Evolutionary conservation across 2,329 filamentous ascomycete genomes (phyloP).

Genomic region (Trichophyton schoenleinii): DNA sequence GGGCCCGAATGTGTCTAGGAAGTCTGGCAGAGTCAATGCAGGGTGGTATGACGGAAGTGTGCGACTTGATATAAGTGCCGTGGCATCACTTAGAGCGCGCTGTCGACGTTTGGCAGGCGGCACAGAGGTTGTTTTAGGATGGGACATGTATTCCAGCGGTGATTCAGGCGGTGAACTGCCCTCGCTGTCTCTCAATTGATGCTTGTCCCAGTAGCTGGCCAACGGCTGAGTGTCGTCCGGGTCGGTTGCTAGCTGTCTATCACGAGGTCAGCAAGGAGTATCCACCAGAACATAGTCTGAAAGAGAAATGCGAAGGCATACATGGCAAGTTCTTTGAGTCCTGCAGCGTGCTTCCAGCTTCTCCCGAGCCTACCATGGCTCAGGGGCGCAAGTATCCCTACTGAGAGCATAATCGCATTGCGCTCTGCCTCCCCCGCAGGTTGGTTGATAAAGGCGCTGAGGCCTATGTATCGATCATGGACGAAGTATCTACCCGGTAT

Average conservation of each 20-base stretch:
- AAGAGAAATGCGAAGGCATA: constrained; percentile 27
- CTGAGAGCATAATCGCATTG: constrained; percentile 84
- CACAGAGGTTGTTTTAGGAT: constrained; percentile 37
- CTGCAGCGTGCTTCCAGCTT: constrained; percentile 75
- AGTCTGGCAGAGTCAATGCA: constrained; percentile 63
- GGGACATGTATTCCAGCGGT: constrained; percentile 41
- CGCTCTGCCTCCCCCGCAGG: constrained; percentile 66
- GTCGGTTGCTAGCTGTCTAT: constrained; percentile 49
- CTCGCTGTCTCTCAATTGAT: constrained; percentile 24
- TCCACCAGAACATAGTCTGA: not conserved
- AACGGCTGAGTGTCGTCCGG: constrained; percentile 50
- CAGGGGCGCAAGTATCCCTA: constrained; percentile 75
- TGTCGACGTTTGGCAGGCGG: constrained; percentile 29
- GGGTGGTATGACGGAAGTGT: constrained; percentile 68
- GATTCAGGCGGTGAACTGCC: constrained; percentile 33
- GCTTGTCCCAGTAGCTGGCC: constrained; percentile 64
- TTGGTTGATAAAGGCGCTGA: constrained; percentile 82
- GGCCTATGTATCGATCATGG: constrained; percentile 67
- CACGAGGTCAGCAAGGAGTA: not conserved
- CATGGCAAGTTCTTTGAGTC: constrained; percentile 61
- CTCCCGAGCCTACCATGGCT: constrained; percentile 75
- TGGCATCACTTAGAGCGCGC: constrained; percentile 32
- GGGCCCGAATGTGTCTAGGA: constrained; percentile 76
- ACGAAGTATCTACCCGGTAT: constrained; percentile 65
- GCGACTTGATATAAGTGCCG: constrained; percentile 36